These are phyloP conservation scores for Chalciporus piperatus DNA, from an alignment of 768 basidiomycete genomes.

Conservation along the genomic window DNA sequence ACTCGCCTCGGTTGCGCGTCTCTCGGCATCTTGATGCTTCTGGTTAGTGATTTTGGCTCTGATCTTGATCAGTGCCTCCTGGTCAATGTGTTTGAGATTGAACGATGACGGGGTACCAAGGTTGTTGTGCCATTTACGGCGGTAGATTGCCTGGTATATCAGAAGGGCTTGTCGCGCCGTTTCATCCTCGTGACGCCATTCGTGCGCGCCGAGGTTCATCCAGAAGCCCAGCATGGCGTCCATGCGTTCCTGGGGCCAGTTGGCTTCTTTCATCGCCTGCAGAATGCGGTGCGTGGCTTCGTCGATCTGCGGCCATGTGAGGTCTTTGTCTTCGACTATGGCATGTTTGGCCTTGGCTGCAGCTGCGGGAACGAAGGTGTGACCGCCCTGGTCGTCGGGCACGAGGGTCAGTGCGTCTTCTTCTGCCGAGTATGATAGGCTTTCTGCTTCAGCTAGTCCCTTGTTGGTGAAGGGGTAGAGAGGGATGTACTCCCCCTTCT, in stretches of 20 bases:
- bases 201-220: too few relatives aligned
- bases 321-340: background rate
- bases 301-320: background rate
- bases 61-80: too few relatives aligned
- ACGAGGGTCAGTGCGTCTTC: background rate
- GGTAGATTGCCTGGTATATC: too few relatives aligned
- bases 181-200: too few relatives aligned
- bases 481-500: background rate
- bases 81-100: too few relatives aligned
- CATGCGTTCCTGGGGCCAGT: background rate
- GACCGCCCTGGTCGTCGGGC: background rate
- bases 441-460: background rate
- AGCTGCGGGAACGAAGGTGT: background rate
- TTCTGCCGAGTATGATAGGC: background rate
- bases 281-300: background rate
- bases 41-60: too few relatives aligned
- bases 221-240: too few relatives aligned
- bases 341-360: background rate
- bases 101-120: too few relatives aligned
- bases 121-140: too few relatives aligned
- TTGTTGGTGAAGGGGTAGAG: slow-evolving; percentile 1
- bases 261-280: background rate
- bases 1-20: too few relatives aligned
- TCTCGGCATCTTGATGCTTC: too few relatives aligned
- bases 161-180: too few relatives aligned